Evolutionary conservation across 176 grass and related monocot species (phyloP).

Genomic region (Dendrocalamus sinicus): DNA sequence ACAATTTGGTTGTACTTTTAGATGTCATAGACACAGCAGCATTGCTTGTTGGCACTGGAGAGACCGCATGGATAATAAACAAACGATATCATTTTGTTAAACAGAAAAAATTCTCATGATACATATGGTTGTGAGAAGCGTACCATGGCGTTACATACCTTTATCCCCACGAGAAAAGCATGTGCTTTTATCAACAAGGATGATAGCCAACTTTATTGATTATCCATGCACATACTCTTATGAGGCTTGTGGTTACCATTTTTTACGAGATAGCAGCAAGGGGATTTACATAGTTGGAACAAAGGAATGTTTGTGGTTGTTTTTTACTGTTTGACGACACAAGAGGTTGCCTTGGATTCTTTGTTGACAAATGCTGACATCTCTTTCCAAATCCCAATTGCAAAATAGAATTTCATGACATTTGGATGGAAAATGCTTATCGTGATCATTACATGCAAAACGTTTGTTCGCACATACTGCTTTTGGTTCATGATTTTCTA

Average conservation of each 20-base stretch:
- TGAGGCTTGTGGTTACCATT: not conserved
- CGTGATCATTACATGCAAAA: not conserved
- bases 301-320: not conserved
- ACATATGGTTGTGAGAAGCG: not conserved
- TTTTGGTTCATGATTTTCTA: conserved; percentile 21
- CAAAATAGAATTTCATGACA: not conserved
- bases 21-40: not conserved
- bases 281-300: not conserved
- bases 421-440: not conserved
- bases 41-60: conserved; percentile 22
- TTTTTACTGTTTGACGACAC: not conserved
- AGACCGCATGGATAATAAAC: conserved; percentile 25
- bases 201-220: not conserved
- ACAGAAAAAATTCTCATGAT: not conserved
- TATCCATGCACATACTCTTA: not conserved
- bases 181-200: not conserved
- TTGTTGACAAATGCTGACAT: not conserved
- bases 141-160: not conserved
- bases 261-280: not conserved
- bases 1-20: conserved; percentile 13
- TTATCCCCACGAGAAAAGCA: not conserved
- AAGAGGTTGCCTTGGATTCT: not conserved
- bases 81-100: not conserved
- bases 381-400: not conserved
- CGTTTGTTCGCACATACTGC: not conserved